These are phyloP conservation scores for Barnettozyma populi DNA, from an alignment of 805 yeast genomes.

Conservation along the genomic window DNA sequence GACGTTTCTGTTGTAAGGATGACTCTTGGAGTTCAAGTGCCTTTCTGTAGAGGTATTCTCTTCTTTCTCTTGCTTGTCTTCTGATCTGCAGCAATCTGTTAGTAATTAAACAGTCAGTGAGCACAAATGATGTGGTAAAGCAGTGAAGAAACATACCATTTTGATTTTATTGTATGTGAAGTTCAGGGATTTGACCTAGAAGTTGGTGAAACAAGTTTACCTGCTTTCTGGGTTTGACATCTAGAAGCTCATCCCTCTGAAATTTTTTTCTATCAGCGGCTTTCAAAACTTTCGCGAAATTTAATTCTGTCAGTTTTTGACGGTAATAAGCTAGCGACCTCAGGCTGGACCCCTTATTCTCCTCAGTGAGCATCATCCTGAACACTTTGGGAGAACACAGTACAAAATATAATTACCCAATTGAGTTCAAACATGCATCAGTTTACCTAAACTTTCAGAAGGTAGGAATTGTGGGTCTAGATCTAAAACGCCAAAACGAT, in stretches of 20 bases:
- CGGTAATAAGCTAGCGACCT: no score
- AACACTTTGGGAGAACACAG: not conserved
- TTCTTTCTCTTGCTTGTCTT: conserved; percentile 93
- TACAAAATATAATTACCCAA: no score
- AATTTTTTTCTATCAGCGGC: not conserved
- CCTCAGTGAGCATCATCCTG: not conserved
- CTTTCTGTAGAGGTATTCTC: conserved; percentile 86
- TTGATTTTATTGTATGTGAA: not conserved
- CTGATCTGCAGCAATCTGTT: conserved; percentile 32
- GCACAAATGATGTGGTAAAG: not conserved
- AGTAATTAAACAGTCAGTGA: not conserved
- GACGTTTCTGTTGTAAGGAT: conserved; percentile 77
- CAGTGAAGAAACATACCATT: not conserved
- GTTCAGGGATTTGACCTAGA: not conserved
- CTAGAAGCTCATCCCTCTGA: conserved; percentile 2
- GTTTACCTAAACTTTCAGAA: no score
- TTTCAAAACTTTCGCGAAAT: not conserved
- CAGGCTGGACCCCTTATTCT: no score
- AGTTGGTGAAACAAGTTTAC: not conserved
- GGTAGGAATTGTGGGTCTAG: no score
- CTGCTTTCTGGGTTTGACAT: not conserved
- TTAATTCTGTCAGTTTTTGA: not conserved
- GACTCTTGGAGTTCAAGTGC: conserved; percentile 90
- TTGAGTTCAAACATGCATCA: no score
- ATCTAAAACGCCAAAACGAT: no score